These are phyloP conservation scores for Ogataea ramenticola DNA, from an alignment of 805 yeast species.

Conservation along the genomic window DNA sequence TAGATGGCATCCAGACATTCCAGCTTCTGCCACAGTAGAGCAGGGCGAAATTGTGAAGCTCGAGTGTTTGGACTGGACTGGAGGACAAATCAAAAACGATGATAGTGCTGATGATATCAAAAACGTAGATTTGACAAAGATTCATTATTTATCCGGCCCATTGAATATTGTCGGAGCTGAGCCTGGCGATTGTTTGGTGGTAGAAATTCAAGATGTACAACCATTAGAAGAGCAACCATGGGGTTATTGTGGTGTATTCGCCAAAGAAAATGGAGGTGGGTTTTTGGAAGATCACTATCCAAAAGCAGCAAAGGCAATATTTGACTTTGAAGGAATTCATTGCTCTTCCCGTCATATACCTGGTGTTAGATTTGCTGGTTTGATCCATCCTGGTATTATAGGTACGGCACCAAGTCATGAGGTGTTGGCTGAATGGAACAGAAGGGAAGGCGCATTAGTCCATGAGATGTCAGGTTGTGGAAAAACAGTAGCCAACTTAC, in stretches of 20 bases:
- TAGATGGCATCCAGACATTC: slow-evolving; percentile 49
- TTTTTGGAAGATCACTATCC: slow-evolving; percentile 43
- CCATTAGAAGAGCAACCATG: slow-evolving; percentile 45
- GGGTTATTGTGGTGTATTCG: slow-evolving; percentile 46
- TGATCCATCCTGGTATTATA: slow-evolving; percentile 44
- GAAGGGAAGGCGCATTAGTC: slow-evolving; percentile 32
- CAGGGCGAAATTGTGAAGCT: slow-evolving; percentile 39
- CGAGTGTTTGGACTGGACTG: slow-evolving; percentile 48
- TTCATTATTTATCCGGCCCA: slow-evolving; percentile 46
- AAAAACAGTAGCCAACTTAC: slow-evolving; percentile 34
- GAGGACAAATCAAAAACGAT: slow-evolving; percentile 8
- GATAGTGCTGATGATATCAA: slow-evolving; percentile 43
- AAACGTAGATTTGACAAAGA: slow-evolving; percentile 35
- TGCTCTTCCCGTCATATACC: slow-evolving; percentile 45
- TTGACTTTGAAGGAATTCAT: slow-evolving; percentile 45
- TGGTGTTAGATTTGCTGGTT: slow-evolving; percentile 40
- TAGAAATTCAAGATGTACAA: slow-evolving; percentile 44
- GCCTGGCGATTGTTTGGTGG: slow-evolving; percentile 42
- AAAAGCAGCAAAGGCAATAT: slow-evolving; percentile 43
- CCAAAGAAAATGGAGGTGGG: slow-evolving; percentile 44
- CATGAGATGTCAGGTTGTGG: slow-evolving; percentile 27
- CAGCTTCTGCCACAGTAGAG: slow-evolving; percentile 30
- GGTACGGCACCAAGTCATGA: slow-evolving; percentile 44
- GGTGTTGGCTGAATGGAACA: slow-evolving; percentile 37
- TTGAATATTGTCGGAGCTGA: slow-evolving; percentile 36